Evolutionary conservation across 108 stramenopile species (phyloP), one percentile per base, ranked within the genome.

Genomic region (Chaetoceros muelleri): DNA sequence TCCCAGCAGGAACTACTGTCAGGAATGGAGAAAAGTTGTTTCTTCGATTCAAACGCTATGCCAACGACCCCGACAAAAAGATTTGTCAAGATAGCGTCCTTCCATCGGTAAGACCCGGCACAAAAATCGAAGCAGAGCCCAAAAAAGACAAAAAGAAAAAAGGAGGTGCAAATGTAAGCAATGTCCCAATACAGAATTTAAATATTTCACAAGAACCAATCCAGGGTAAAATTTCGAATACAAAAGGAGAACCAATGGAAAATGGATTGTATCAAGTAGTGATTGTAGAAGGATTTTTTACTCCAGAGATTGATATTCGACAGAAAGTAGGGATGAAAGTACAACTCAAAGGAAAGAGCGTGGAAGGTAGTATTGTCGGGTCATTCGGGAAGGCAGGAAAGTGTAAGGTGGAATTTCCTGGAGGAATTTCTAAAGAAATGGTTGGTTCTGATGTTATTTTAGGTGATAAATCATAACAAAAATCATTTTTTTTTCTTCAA

Each of bases 381-480:
- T 72, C 95, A 0, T 96, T 96, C 62, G 95, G 93, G 1, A 96
- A 96, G 64, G 86, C 90, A 61, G 95, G 95, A 20, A 96, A 96
- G 60, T 95, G 92, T 70, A 96, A 95, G 55, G 95, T 96, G 17
- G 54, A 55, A 2, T 93, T 95, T 55, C 62, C 70, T 44, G 48
- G 73, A n/a, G 91, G 91, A 5, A 71, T 87, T 25, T 81, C 82
- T 22, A 74, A 76, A n/a, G 60, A 72, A 23, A 40, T 40, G 34
- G 52, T 58, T 30, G 66, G 66, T 23, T 5, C 34, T 13, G 13
- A 40, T 10, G 34, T 40, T 10, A 13, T 10, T 10, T 13, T 40
- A 40, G 8, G 13, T 40, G 34, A 40, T n/a, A n/a, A n/a, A n/a
- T n/a, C n/a, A n/a, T n/a, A n/a, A n/a, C n/a, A n/a, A n/a, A n/a